Evolutionary conservation across 345 rosid species (phyloP), one percentile per base, ranked within the genome.

Genomic region (Syzygium oleosum): DNA sequence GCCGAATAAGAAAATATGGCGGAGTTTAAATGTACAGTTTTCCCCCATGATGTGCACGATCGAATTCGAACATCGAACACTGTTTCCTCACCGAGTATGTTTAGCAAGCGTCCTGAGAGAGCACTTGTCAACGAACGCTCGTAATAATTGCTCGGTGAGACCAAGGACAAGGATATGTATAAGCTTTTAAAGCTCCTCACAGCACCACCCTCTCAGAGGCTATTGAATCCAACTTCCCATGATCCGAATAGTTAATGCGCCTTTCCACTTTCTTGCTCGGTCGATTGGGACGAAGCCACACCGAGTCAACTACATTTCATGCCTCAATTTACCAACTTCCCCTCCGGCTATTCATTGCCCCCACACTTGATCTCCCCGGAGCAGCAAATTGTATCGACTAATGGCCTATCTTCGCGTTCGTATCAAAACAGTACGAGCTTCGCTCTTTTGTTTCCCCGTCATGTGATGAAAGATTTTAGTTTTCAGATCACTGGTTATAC

Each of bases 171-270:
- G 52, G 10, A 56, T 21, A 56, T 85, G 87, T 63, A 27, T 58
- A 25, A 86, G 88, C 93, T 86, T 93, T 92, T 89, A 92, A 91
- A 88, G 93, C 94, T 88, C 92, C 89, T 12, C 83, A 19, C 83
- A 73, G 10, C 93, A 90, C 85, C 92, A 88, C 89, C 91, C 91
- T 89, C 84, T 31, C 84, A 19, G 83, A 19, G 83, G 49, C 73
- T 51, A 52, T 84, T 84, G 54, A 84, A 52, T 84, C 54, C 54
- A 51, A 46, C 59, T 23, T 43, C 85, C 54, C 54, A 34, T 52
- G 41, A 51, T 49, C 83, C 38, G 49, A 73, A 73, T 49, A 73
- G 27, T 73, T 73, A 73, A 73, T 73, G 83, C 83, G 12, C 49
- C 49, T 73, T 73, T 21, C 83, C 83, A 2, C 49, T 38, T 38